These are phyloP conservation scores for Ormosia emarginata DNA, from an alignment of 306 rosid species.

Conservation along the genomic window DNA sequence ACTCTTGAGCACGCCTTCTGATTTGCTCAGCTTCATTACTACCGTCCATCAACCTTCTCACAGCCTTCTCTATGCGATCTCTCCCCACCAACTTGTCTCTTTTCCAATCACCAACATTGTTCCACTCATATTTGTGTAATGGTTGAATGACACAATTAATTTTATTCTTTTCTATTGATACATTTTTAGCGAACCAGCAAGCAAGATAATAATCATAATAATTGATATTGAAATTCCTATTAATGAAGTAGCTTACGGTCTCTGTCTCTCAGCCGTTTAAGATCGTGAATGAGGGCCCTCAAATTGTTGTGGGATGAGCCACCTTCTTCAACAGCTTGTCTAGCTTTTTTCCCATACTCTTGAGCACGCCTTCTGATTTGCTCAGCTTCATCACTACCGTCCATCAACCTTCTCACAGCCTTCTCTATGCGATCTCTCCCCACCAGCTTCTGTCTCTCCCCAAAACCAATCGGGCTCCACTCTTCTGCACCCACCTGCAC, in stretches of 20 bases:
- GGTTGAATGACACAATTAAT: too few relatives aligned
- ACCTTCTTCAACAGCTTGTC: background rate
- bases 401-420: constrained; percentile 35
- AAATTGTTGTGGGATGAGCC: constrained; percentile 30
- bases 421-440: constrained; percentile 17
- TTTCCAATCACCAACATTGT: too few relatives aligned
- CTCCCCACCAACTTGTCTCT: constrained; percentile 4
- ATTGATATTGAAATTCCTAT: background rate
- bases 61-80: constrained; percentile 24
- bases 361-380: constrained; percentile 13
- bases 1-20: background rate
- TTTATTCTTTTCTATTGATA: too few relatives aligned
- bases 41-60: constrained; percentile 32
- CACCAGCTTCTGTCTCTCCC: constrained; percentile 12
- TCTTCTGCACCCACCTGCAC: constrained; percentile 35
- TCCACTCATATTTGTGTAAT: too few relatives aligned
- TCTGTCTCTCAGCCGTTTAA: constrained; percentile 6
- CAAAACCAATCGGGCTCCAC: background rate
- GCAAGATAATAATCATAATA: too few relatives aligned
- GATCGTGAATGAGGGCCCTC: constrained; percentile 18
- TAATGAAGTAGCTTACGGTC: background rate
- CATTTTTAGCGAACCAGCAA: background rate
- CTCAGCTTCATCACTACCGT: constrained; percentile 20
- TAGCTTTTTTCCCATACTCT: constrained; percentile 20
- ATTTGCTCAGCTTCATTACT: constrained; percentile 23